Percentiles rank a stretch among this genome's conserved stretches.
Conservation (phyloP, 2,329 filamentous ascomycete genomes). For the Westerdykella sp. region DNA sequence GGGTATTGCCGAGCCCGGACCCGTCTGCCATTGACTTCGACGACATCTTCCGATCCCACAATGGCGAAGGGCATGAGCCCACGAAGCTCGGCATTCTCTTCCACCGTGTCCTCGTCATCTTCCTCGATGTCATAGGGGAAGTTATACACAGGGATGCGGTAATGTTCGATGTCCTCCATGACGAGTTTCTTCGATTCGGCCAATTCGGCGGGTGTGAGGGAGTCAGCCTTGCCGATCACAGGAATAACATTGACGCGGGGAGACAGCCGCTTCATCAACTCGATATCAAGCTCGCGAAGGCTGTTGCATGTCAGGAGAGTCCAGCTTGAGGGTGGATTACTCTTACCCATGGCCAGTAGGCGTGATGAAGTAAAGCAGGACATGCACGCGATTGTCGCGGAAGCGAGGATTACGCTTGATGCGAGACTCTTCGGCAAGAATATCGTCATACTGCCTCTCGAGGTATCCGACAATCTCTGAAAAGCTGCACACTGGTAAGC, state of each 20-base stretch:
- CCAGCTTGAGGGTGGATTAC: neutral
- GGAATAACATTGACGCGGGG: conserved; percentile 98
- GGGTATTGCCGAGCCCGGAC: conserved; percentile 96
- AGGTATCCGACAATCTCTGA: conserved; percentile 97
- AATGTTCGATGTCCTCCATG: conserved; percentile 99
- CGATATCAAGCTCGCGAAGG: conserved; percentile 96
- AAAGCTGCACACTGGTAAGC: conserved; percentile 57
- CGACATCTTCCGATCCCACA: conserved; percentile 90
- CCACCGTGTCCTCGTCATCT: conserved; percentile 97
- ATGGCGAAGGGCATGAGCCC: conserved; percentile 99
- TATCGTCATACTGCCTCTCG: conserved; percentile 98
- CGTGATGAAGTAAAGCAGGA: conserved; percentile 98
- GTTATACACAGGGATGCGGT: conserved; percentile 99
- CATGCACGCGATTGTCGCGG: conserved; percentile 97
- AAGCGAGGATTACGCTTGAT: conserved; percentile 99
- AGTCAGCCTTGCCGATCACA: conserved; percentile 97
- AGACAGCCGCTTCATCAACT: conserved; percentile 98
- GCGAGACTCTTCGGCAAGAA: conserved; percentile 97
- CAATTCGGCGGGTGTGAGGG: conserved; percentile 89
- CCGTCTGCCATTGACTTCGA: conserved; percentile 88
- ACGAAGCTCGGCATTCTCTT: conserved; percentile 96
- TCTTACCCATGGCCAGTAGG: conserved; percentile 88
- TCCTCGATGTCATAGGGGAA: conserved; percentile 99
- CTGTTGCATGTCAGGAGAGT: conserved; percentile 42
- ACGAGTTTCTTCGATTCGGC: conserved; percentile 99